These are phyloP conservation scores for Pseudonectria buxi DNA, from an alignment of 2,329 filamentous ascomycete species.

Conservation along the genomic window DNA sequence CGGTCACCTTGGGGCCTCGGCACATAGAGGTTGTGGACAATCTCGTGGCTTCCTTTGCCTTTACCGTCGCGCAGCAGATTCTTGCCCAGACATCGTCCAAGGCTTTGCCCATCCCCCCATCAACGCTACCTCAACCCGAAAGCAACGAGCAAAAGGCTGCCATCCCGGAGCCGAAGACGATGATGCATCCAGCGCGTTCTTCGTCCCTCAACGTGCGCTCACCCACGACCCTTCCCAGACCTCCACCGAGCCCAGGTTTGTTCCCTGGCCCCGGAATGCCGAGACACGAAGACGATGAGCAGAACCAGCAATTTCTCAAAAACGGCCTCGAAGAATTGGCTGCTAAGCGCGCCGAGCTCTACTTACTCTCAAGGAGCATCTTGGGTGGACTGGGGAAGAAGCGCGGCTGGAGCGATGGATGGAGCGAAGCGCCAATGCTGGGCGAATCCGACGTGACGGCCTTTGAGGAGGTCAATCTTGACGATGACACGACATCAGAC, in stretches of 20 bases:
- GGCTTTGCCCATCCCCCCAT: conserved; percentile 58
- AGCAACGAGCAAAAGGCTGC: conserved; percentile 53
- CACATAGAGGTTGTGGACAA: conserved; percentile 59
- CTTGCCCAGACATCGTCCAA: conserved; percentile 68
- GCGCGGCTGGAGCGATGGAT: conserved; percentile 70
- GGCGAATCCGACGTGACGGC: conserved; percentile 37
- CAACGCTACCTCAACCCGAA: conserved; percentile 40
- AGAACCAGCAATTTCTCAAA: conserved; percentile 46
- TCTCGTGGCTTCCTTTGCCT: conserved; percentile 70
- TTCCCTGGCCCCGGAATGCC: conserved; percentile 44
- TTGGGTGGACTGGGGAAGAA: conserved; percentile 67
- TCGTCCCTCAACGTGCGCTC: conserved; percentile 50
- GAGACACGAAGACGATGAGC: conserved; percentile 33
- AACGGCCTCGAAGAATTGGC: conserved; percentile 74
- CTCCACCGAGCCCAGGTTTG: conserved; percentile 42
- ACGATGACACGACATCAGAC: conserved; percentile 29
- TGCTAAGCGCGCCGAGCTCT: conserved; percentile 74
- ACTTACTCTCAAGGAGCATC: conserved; percentile 71
- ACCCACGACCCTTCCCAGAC: conserved; percentile 29
- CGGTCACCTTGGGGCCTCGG: conserved; percentile 26
- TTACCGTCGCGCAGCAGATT: conserved; percentile 68
- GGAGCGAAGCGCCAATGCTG: conserved; percentile 53
- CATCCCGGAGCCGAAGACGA: conserved; percentile 62
- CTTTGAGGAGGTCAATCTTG: conserved; percentile 53
- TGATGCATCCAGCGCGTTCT: conserved; percentile 60